Percentiles rank a stretch among this genome's conserved stretches.
Conservation (phyloP, 805 yeast species). For the Kazachstania martiniae region DNA sequence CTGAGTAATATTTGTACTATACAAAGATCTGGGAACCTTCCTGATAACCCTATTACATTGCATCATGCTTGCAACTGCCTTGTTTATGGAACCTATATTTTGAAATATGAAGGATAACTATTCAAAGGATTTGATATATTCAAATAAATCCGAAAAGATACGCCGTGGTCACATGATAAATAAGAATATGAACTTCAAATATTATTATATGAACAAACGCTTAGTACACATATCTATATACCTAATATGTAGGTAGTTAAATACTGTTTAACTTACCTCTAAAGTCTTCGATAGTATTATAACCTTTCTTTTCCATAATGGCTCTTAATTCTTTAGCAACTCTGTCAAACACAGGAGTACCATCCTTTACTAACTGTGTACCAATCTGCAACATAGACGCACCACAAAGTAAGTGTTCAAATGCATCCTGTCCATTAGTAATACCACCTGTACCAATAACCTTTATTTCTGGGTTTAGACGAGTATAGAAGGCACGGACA, state of each 20-base stretch:
- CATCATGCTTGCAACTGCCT: too few relatives aligned
- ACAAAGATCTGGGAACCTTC: slow-evolving; percentile 2
- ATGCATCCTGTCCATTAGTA: slow-evolving; percentile 23
- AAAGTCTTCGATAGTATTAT: slow-evolving; percentile 22
- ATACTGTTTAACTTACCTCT: slow-evolving; percentile 22
- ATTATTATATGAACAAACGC: too few relatives aligned
- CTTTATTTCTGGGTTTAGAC: slow-evolving; percentile 21
- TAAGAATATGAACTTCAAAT: too few relatives aligned
- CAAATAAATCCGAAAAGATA: neutral
- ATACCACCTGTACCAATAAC: slow-evolving; percentile 27
- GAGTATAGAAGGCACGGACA: slow-evolving; percentile 25
- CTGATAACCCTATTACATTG: slow-evolving; percentile 1
- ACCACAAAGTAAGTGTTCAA: slow-evolving; percentile 25
- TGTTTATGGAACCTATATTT: too few relatives aligned
- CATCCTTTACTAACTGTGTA: slow-evolving; percentile 21
- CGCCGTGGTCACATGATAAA: neutral
- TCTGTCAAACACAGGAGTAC: slow-evolving; percentile 18
- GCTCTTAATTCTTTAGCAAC: slow-evolving; percentile 14
- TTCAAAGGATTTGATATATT: neutral
- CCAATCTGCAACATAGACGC: slow-evolving; percentile 26
- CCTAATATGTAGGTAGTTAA: slow-evolving; percentile 1
- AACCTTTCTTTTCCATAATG: slow-evolving; percentile 21
- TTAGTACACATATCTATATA: too few relatives aligned
- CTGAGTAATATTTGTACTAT: slow-evolving; percentile 14
- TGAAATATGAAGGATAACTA: too few relatives aligned